Evolutionary conservation across 2,329 filamentous ascomycete genomes (phyloP).

Genomic region (Ceratocystis lukuohia): DNA sequence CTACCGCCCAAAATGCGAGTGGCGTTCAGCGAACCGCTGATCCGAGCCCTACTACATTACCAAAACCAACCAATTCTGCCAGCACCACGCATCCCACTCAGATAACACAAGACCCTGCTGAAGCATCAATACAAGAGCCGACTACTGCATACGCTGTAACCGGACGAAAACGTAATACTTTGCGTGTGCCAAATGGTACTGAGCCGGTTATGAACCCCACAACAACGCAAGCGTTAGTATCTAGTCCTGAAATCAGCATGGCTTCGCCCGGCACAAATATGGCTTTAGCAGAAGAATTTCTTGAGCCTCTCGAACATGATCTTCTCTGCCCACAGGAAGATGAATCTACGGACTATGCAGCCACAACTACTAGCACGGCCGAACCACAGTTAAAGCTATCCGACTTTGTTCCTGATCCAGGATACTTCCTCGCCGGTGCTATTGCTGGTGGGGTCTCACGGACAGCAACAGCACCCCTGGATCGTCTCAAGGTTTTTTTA

Average conservation of each 20-base stretch:
- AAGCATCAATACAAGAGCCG: not conserved
- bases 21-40: not conserved
- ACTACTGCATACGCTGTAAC: not conserved
- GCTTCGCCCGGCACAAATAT: not conserved
- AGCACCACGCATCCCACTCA: not conserved
- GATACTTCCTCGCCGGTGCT: conserved; percentile 95
- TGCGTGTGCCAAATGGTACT: conserved; percentile 21
- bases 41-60: not conserved
- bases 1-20: not conserved
- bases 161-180: conserved; percentile 10
- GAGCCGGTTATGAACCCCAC: conserved; percentile 15
- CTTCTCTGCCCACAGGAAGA: not conserved
- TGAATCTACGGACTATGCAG: conserved; percentile 1
- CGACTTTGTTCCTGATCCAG: conserved; percentile 68
- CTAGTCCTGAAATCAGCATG: not conserved
- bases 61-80: not conserved
- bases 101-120: not conserved
- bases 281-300: not conserved
- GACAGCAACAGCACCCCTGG: conserved; percentile 88
- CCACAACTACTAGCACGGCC: not conserved
- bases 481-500: conserved; percentile 92
- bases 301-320: conserved; percentile 1
- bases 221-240: not conserved
- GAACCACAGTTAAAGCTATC: conserved; percentile 37
- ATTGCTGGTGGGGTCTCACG: conserved; percentile 88